These are phyloP conservation scores for Sesbania bispinosa DNA, from an alignment of 306 rosid genomes.

Conservation along the genomic window DNA sequence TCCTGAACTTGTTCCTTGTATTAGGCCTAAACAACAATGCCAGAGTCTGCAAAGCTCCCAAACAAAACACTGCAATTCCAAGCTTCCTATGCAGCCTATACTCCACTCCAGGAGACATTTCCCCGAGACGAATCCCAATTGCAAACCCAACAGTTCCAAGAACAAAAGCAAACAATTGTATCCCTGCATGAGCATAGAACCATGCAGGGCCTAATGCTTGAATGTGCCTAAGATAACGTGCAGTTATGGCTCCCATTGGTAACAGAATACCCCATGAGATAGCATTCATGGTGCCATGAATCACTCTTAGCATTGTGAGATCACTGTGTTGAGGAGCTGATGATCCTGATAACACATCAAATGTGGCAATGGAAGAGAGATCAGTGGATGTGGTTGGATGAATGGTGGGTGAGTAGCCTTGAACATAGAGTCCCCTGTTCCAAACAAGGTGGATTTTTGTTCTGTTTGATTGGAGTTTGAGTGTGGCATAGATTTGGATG, in stretches of 20 bases:
- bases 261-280: conserved; percentile 76
- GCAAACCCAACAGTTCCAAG: conserved; percentile 73
- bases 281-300: conserved; percentile 71
- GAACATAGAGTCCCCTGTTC: conserved; percentile 96
- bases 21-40: conserved; percentile 81
- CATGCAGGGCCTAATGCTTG: conserved; percentile 69
- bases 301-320: conserved; percentile 34
- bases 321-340: conserved; percentile 42
- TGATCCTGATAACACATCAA: conserved; percentile 70
- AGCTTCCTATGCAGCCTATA: conserved; percentile 78
- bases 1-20: conserved; percentile 71
- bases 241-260: conserved; percentile 78
- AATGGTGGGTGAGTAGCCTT: conserved; percentile 94
- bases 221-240: conserved; percentile 74
- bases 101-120: conserved; percentile 67
- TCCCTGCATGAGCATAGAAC: conserved; percentile 86
- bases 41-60: conserved; percentile 73
- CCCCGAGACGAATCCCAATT: conserved; percentile 64
- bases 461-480: conserved; percentile 58
- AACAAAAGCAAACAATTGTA: conserved; percentile 55
- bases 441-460: conserved; percentile 72
- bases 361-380: conserved; percentile 64
- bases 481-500: conserved; percentile 63
- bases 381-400: conserved; percentile 79
- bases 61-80: conserved; percentile 62